Conservation (phyloP, 192 early-diverging fungal genomes). For the Entomortierella lignicola region DNA sequence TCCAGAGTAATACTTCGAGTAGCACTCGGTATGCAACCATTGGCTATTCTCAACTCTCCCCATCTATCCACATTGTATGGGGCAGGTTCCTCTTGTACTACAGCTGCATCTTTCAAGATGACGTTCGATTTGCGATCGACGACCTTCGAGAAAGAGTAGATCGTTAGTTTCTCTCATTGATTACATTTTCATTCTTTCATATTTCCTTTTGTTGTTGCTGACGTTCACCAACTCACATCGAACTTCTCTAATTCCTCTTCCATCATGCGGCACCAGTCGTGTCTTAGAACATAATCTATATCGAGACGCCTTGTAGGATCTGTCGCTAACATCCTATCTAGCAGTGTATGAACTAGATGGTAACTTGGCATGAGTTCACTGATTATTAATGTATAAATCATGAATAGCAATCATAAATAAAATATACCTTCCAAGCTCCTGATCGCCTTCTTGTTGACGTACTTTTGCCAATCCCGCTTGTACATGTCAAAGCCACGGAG, state of each 20-base stretch:
- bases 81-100: neutral
- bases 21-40: slow-evolving; percentile 8
- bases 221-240: slow-evolving; percentile 9
- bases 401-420: too few relatives aligned
- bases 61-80: neutral
- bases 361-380: too few relatives aligned
- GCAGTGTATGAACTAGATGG: slow-evolving; percentile 7
- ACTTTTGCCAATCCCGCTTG: neutral
- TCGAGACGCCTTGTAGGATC: slow-evolving; percentile 35
- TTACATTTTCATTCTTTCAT: too few relatives aligned
- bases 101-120: neutral
- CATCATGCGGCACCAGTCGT: slow-evolving; percentile 36
- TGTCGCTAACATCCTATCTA: slow-evolving; percentile 8
- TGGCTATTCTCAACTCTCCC: slow-evolving; percentile 16
- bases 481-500: neutral
- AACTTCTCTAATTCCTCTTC: slow-evolving; percentile 27
- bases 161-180: neutral
- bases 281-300: neutral
- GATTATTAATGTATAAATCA: too few relatives aligned
- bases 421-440: neutral
- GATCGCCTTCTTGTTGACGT: neutral
- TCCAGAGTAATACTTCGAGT: slow-evolving; percentile 18
- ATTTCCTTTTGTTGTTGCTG: too few relatives aligned
- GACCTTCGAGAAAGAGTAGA: neutral
- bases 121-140: neutral